phyloP scores from a whole-genome alignment of 2,329 filamentous ascomycete genomes.

The Alternaria gaisen region DNA sequence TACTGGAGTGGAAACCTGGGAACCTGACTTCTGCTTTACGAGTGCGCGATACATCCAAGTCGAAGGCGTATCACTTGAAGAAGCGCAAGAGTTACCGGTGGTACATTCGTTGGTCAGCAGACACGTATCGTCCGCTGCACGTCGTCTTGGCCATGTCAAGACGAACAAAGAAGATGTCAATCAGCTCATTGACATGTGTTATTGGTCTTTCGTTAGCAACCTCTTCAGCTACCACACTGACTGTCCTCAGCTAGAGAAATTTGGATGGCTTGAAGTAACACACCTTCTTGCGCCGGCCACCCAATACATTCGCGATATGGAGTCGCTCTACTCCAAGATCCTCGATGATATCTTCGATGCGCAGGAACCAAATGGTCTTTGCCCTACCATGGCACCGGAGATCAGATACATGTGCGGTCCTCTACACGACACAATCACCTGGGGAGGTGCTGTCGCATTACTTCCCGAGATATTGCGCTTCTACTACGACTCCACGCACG shows the following conservation, averaged over 20 bases:
- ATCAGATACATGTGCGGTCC: conserved; percentile 61
- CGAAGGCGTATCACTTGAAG: not conserved
- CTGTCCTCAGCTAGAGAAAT: conserved; percentile 52
- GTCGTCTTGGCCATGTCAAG: conserved; percentile 49
- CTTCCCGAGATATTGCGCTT: conserved; percentile 48
- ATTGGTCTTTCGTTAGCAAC: conserved; percentile 54
- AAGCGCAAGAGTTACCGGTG: conserved; percentile 34
- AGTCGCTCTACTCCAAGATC: conserved; percentile 58
- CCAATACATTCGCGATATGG: conserved; percentile 53
- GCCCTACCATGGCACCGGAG: conserved; percentile 59
- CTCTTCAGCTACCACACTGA: conserved; percentile 57
- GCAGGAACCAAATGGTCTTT: conserved; percentile 56
- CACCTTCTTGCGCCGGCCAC: conserved; percentile 55
- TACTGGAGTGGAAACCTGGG: conserved; percentile 11
- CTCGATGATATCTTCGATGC: conserved; percentile 58
- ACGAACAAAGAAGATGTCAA: conserved; percentile 48
- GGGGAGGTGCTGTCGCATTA: conserved; percentile 53
- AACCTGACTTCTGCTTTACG: not conserved
- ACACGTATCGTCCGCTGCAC: conserved; percentile 53
- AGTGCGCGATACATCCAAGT: not conserved
- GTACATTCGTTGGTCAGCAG: conserved; percentile 49
- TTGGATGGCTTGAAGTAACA: conserved; percentile 60
- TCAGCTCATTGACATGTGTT: not conserved
- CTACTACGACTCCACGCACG: conserved; percentile 53
- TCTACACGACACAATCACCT: conserved; percentile 58